Conservation (phyloP, 139 green algal genomes). For the Closterium sp. region DNA sequence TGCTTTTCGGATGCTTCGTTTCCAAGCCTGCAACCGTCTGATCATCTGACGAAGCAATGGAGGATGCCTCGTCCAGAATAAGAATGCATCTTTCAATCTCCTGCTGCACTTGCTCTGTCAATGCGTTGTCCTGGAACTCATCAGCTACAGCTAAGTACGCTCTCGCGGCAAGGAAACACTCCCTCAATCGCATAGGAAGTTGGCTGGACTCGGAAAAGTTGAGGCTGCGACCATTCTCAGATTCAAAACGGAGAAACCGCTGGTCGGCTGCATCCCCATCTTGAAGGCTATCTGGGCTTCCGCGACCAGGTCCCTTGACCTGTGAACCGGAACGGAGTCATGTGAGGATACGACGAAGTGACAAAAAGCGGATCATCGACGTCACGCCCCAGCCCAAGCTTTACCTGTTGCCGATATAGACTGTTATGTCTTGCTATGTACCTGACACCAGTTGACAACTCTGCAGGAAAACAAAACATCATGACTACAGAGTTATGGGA, state of each 20-base stretch:
- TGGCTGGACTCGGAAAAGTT: background rate
- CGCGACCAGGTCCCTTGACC: background rate
- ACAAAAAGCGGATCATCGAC: background rate
- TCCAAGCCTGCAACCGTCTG: background rate
- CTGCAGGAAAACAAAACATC: background rate
- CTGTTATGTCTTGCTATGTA: constrained; percentile 1
- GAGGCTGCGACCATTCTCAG: background rate
- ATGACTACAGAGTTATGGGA: background rate
- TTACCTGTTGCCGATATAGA: background rate
- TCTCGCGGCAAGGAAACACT: background rate
- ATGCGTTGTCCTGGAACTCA: background rate
- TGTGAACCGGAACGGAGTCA: background rate
- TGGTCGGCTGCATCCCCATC: background rate
- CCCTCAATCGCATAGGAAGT: background rate
- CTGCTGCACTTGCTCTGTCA: background rate
- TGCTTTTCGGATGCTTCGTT: background rate
- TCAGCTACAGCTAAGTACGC: constrained; percentile 6
- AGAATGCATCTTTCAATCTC: background rate
- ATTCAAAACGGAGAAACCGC: background rate
- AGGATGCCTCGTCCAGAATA: background rate
- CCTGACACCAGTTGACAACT: background rate
- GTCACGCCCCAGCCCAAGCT: no score
- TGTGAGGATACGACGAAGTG: background rate
- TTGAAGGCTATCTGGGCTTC: background rate
- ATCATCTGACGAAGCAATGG: background rate